These are phyloP conservation scores for Ophiostoma himal-ulmi DNA, from an alignment of 2,329 filamentous ascomycete genomes.

Conservation along the genomic window DNA sequence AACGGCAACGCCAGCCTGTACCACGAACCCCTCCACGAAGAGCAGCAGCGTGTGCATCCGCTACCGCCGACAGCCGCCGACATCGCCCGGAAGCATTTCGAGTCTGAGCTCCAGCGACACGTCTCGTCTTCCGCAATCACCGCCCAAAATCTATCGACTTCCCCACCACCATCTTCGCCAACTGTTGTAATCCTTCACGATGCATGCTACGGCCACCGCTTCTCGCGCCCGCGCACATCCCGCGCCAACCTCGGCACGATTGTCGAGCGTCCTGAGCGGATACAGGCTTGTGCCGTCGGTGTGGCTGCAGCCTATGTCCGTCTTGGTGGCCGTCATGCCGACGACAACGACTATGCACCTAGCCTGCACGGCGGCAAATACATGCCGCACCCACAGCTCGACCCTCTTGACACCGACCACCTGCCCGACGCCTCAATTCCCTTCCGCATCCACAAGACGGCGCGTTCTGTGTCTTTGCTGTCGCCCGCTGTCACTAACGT, in stretches of 20 bases:
- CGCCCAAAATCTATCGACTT: not conserved
- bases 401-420: slow-evolving; percentile 38
- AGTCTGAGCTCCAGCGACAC: slow-evolving; percentile 54
- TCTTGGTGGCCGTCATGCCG: slow-evolving; percentile 73
- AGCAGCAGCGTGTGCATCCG: slow-evolving; percentile 18
- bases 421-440: slow-evolving; percentile 58
- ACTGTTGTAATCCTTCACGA: slow-evolving; percentile 86
- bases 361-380: slow-evolving; percentile 33
- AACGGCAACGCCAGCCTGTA: slow-evolving; percentile 18
- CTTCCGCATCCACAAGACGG: slow-evolving; percentile 80
- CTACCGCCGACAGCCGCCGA: slow-evolving; percentile 42
- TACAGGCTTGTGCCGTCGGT: slow-evolving; percentile 77
- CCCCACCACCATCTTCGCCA: slow-evolving; percentile 30
- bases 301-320: slow-evolving; percentile 83
- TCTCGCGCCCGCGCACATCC: slow-evolving; percentile 72
- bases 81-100: slow-evolving; percentile 63
- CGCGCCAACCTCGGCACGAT: slow-evolving; percentile 69
- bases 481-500: slow-evolving; percentile 81
- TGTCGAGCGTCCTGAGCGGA: slow-evolving; percentile 86
- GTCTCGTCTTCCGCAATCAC: not conserved
- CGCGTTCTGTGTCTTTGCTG: slow-evolving; percentile 62
- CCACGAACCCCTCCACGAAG: slow-evolving; percentile 22
- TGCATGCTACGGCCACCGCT: slow-evolving; percentile 90
- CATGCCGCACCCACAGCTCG: slow-evolving; percentile 59
- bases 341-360: slow-evolving; percentile 43